These are phyloP conservation scores for Aspergillus sp. DNA, from an alignment of 2,329 filamentous ascomycete genomes.

Conservation along the genomic window DNA sequence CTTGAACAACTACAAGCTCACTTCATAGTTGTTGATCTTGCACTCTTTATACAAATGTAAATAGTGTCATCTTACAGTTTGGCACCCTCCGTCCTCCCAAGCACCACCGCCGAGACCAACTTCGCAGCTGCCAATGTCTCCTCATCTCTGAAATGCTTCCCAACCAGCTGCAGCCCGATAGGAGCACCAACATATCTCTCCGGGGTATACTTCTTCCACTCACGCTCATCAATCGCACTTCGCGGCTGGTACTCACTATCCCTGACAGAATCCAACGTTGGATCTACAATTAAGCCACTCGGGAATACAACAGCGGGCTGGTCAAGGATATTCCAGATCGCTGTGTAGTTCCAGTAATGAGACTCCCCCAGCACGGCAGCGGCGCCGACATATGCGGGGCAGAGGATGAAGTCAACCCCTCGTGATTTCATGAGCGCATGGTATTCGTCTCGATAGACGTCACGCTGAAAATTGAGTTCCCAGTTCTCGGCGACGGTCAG, in stretches of 20 bases:
- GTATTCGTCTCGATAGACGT: slow-evolving; percentile 37
- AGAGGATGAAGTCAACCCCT: slow-evolving; percentile 39
- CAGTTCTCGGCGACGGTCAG: slow-evolving; percentile 36
- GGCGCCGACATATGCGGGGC: slow-evolving; percentile 32
- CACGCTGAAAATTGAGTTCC: slow-evolving; percentile 33
- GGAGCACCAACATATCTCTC: slow-evolving; percentile 48
- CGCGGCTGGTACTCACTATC: slow-evolving; percentile 30
- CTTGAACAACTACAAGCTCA: too few species aligned
- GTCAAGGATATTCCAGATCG: slow-evolving; percentile 40
- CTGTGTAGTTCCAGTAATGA: slow-evolving; percentile 43
- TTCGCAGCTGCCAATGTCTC: slow-evolving; percentile 45
- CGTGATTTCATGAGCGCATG: slow-evolving; percentile 35
- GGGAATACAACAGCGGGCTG: slow-evolving; percentile 36
- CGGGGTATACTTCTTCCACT: slow-evolving; percentile 40
- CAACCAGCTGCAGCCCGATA: slow-evolving; percentile 57
- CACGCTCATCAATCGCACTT: slow-evolving; percentile 33
- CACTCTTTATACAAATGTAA: neutral
- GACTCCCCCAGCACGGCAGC: slow-evolving; percentile 38
- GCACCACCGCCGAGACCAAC: slow-evolving; percentile 23
- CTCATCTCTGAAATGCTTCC: slow-evolving; percentile 58
- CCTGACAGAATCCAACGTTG: slow-evolving; percentile 25
- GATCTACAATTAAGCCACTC: slow-evolving; percentile 34
- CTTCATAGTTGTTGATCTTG: too few species aligned
- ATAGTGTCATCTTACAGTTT: neutral
- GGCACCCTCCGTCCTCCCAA: neutral